These are phyloP conservation scores for Ophiocordyceps camponoti-rufipedis DNA, from an alignment of 2,329 filamentous ascomycete species.

Conservation along the genomic window DNA sequence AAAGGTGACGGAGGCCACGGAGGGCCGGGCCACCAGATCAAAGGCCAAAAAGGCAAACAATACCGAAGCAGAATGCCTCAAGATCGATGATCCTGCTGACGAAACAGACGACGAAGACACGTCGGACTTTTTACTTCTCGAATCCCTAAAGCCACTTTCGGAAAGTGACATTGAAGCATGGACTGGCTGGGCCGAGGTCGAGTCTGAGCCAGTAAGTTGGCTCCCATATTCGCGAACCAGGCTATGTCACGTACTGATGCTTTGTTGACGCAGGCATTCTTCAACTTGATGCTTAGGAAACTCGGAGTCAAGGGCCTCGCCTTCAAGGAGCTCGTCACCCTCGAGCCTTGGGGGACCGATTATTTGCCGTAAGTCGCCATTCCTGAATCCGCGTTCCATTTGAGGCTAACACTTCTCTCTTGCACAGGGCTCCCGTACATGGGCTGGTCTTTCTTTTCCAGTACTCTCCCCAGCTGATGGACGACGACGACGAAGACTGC, in stretches of 20 bases:
- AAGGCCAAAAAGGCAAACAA: background rate
- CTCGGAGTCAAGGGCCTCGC: conserved; percentile 59
- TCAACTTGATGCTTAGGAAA: conserved; percentile 67
- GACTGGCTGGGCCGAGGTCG: conserved; percentile 66
- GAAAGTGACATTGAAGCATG: conserved; percentile 39
- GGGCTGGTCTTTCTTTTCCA: conserved; percentile 83
- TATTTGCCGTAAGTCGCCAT: conserved; percentile 34
- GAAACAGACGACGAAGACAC: conserved; percentile 3
- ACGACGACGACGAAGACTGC: conserved; percentile 33
- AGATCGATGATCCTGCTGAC: background rate
- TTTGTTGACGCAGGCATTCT: conserved; percentile 43
- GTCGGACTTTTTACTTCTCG: conserved; percentile 22
- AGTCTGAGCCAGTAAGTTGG: conserved; percentile 59
- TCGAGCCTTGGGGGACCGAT: conserved; percentile 49
- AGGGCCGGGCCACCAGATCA: background rate
- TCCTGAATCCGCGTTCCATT: background rate
- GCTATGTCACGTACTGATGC: background rate
- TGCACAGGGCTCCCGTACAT: conserved; percentile 47
- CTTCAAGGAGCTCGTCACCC: conserved; percentile 56
- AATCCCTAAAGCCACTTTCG: conserved; percentile 27
- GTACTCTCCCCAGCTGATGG: conserved; percentile 27
- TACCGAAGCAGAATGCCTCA: conserved; percentile 5
- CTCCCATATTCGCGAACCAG: no score
- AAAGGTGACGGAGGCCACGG: conserved; percentile 7
- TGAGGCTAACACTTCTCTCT: background rate